Conservation (phyloP, 441 rosid genomes). For the Euphorbia corollata region DNA sequence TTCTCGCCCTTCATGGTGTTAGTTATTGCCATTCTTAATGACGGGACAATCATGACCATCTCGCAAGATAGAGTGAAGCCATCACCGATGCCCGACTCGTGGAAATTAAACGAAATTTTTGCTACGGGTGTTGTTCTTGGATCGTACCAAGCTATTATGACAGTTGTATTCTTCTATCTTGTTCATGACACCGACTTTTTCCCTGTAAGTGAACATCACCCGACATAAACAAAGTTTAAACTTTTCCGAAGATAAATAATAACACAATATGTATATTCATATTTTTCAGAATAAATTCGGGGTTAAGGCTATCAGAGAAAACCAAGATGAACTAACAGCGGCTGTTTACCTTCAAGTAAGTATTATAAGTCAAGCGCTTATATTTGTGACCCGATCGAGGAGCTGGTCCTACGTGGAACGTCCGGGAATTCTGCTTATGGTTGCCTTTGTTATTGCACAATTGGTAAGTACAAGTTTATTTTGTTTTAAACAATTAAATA, state of each 20-base stretch:
- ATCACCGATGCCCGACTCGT: slow-evolving; percentile 79
- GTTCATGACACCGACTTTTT: slow-evolving; percentile 58
- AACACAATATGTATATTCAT: background rate
- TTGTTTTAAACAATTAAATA: too few species aligned
- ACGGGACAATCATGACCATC: slow-evolving; percentile 97
- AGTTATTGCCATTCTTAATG: slow-evolving; percentile 81
- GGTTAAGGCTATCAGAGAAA: slow-evolving; percentile 36
- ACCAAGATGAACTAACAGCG: slow-evolving; percentile 51
- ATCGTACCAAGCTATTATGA: slow-evolving; percentile 63
- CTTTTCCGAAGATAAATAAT: background rate
- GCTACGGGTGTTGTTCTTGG: slow-evolving; percentile 77
- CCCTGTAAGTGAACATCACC: slow-evolving; percentile 38
- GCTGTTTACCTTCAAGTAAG: slow-evolving; percentile 95
- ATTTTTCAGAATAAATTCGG: slow-evolving; percentile 51
- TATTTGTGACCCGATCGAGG: slow-evolving; percentile 82
- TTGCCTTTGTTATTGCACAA: slow-evolving; percentile 70
- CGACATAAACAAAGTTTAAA: background rate
- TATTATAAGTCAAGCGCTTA: slow-evolving; percentile 91
- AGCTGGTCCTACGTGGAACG: slow-evolving; percentile 81
- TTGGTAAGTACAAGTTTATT: slow-evolving; percentile 37
- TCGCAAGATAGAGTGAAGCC: slow-evolving; percentile 88
- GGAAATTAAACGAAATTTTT: slow-evolving; percentile 88
- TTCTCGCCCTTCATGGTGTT: slow-evolving; percentile 96
- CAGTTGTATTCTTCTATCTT: slow-evolving; percentile 68
- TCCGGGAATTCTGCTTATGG: slow-evolving; percentile 54